These are phyloP conservation scores for Ziziphus jujuba DNA, from an alignment of 306 rosid genomes.

Conservation along the genomic window DNA sequence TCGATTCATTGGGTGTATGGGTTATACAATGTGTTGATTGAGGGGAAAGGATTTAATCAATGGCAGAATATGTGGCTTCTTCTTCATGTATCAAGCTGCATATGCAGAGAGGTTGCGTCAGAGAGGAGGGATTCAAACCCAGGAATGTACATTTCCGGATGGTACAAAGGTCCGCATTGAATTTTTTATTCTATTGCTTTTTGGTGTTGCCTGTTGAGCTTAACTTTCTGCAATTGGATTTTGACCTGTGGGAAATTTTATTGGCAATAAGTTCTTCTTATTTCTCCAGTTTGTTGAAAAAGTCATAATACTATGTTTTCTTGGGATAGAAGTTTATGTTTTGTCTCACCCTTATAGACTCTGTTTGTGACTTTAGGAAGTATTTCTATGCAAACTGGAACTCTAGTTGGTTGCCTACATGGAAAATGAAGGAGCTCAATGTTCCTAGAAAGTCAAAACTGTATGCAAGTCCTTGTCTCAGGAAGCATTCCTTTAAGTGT, in stretches of 20 bases:
- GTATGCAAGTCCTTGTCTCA: constrained; percentile 35
- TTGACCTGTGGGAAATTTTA: too few relatives aligned
- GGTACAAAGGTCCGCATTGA: constrained; percentile 42
- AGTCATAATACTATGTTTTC: background rate
- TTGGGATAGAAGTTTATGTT: background rate
- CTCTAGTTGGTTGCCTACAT: constrained; percentile 25
- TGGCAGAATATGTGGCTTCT: constrained; percentile 71
- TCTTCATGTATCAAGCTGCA: constrained; percentile 53
- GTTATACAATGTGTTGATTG: constrained; percentile 47
- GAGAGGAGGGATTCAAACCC: constrained; percentile 25
- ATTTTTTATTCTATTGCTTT: constrained; percentile 4
- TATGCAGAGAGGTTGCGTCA: constrained; percentile 31
- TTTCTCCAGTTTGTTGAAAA: background rate
- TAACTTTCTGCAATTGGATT: background rate
- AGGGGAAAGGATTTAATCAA: constrained; percentile 24
- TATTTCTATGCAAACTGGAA: constrained; percentile 38
- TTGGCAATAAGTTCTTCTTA: background rate
- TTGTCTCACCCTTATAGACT: background rate
- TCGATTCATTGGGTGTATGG: constrained; percentile 22
- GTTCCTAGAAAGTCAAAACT: constrained; percentile 34
- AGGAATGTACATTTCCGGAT: constrained; percentile 27
- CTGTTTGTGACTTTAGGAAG: constrained; percentile 42
- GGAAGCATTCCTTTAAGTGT: constrained; percentile 39
- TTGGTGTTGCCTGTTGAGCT: background rate
- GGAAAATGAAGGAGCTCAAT: constrained; percentile 38